Evolutionary conservation across 192 early-diverging fungal genomes (phyloP).

Genomic region (Obelidium mucronatum): DNA sequence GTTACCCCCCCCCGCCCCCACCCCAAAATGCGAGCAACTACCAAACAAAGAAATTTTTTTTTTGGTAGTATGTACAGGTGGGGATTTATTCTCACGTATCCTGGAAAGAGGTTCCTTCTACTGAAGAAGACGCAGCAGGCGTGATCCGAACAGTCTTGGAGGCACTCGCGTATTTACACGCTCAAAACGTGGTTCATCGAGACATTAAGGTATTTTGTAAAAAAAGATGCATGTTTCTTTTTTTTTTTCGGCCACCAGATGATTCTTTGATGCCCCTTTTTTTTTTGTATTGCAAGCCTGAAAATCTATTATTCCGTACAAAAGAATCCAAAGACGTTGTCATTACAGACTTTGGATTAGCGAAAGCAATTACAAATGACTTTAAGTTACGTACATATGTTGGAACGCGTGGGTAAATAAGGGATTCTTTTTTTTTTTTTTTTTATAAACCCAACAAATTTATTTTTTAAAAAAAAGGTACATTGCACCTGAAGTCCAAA

Average conservation of each 20-base stretch:
- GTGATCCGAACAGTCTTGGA: constrained; percentile 75
- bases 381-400: background rate
- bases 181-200: constrained; percentile 82
- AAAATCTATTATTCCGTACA: constrained; percentile 40
- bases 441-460: constrained; percentile 68
- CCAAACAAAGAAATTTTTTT: no score
- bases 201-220: constrained; percentile 31
- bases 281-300: no score
- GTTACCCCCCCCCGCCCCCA: background rate
- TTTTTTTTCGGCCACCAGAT: no score
- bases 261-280: no score
- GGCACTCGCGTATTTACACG: constrained; percentile 84
- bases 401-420: no score
- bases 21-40: no score
- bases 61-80: constrained; percentile 60
- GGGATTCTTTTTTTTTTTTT: no score
- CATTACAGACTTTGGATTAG: constrained; percentile 78
- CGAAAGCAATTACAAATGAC: constrained; percentile 65
- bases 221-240: no score
- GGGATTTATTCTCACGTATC: constrained; percentile 86
- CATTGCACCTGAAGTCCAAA: constrained; percentile 51
- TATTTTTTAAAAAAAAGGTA: constrained; percentile 57
- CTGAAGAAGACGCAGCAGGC: constrained; percentile 75
- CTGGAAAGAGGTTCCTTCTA: constrained; percentile 59
- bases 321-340: constrained; percentile 51